Conservation (phyloP, 2,329 filamentous ascomycete species). For the Beauveria rudraprayagi region DNA sequence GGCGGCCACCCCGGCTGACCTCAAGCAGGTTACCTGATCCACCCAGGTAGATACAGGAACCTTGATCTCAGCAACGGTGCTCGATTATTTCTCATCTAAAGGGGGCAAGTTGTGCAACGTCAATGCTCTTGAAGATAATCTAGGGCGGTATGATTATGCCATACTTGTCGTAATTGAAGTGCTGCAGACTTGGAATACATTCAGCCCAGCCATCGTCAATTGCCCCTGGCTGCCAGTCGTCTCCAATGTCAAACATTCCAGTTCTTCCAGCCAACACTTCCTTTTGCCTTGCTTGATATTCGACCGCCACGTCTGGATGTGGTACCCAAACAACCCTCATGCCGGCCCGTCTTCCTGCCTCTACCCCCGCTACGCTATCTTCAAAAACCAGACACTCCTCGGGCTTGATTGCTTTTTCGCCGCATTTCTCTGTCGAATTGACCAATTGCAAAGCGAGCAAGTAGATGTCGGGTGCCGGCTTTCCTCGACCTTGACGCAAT, state of each 20-base stretch:
- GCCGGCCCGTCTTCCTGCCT: slow-evolving; percentile 61
- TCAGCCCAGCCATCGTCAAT: slow-evolving; percentile 30
- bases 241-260: slow-evolving; percentile 15
- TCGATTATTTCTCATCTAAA: no score
- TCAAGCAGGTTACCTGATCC: no score
- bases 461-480: slow-evolving; percentile 68
- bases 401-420: slow-evolving; percentile 43
- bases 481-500: slow-evolving; percentile 54
- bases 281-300: background rate
- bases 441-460: slow-evolving; percentile 52
- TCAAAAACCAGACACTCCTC: slow-evolving; percentile 22
- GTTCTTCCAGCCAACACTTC: slow-evolving; percentile 15
- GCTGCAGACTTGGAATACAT: slow-evolving; percentile 24
- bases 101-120: no score
- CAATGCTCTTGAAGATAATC: no score
- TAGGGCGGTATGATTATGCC: slow-evolving; percentile 1
- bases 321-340: slow-evolving; percentile 62
- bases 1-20: no score
- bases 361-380: slow-evolving; percentile 63
- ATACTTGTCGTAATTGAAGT: slow-evolving; percentile 29
- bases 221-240: slow-evolving; percentile 22
- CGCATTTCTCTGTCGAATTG: slow-evolving; percentile 48
- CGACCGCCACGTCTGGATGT: background rate
- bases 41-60: no score
- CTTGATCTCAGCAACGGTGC: no score